Percentiles rank a stretch among this genome's conserved stretches.
These are phyloP conservation scores for Fusarium pseudograminearum DNA, from an alignment of 2,329 filamentous ascomycete species.

Conservation along the genomic window DNA sequence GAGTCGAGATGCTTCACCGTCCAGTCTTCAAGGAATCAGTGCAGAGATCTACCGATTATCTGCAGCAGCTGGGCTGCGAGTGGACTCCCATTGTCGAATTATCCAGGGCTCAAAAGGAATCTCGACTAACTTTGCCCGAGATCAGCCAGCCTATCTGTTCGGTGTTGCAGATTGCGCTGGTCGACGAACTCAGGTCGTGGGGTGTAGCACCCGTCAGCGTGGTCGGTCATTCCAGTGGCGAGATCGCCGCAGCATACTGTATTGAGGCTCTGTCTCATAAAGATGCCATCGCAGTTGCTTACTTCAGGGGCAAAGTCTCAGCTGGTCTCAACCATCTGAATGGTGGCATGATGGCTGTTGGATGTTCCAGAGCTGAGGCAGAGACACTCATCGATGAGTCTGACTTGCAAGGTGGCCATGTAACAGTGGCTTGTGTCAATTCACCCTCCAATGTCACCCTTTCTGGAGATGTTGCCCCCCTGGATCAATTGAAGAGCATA, in stretches of 20 bases:
- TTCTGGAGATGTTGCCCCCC: neutral
- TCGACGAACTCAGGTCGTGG: slow-evolving; percentile 51
- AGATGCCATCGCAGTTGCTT: slow-evolving; percentile 52
- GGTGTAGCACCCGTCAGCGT: slow-evolving; percentile 50
- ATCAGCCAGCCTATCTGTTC: slow-evolving; percentile 66
- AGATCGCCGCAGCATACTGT: slow-evolving; percentile 56
- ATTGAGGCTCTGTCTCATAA: slow-evolving; percentile 46
- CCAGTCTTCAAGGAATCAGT: neutral
- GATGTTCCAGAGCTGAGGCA: neutral
- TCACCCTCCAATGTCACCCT: neutral
- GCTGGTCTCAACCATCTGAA: neutral
- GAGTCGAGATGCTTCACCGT: slow-evolving; percentile 1
- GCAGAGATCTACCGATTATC: neutral
- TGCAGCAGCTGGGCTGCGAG: neutral
- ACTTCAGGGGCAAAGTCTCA: slow-evolving; percentile 49
- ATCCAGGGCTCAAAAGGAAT: neutral
- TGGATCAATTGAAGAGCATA: neutral
- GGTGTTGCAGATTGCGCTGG: slow-evolving; percentile 63
- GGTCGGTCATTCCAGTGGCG: slow-evolving; percentile 55
- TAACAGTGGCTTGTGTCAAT: neutral
- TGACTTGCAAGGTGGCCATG: neutral
- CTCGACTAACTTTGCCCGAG: slow-evolving; percentile 49
- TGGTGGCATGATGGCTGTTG: slow-evolving; percentile 52
- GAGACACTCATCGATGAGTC: neutral
- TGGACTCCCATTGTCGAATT: neutral